These are phyloP conservation scores for Pterocarpus santalinus DNA, from an alignment of 306 rosid species.

Conservation along the genomic window DNA sequence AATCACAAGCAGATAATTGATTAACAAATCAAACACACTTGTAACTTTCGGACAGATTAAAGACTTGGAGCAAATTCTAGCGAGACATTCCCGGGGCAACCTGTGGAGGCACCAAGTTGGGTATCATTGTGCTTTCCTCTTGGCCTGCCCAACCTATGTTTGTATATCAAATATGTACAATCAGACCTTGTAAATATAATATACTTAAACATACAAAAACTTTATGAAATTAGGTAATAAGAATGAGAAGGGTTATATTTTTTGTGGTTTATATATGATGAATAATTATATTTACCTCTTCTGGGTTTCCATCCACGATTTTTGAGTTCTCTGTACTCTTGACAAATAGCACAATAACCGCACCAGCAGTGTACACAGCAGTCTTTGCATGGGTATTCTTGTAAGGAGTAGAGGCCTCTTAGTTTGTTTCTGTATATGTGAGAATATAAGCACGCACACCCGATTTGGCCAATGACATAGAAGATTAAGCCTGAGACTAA, in stretches of 20 bases:
- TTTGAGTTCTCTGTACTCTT: constrained; percentile 55
- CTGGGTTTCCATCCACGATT: constrained; percentile 51
- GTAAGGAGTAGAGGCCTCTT: constrained; percentile 43
- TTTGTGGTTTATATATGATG: too few relatives aligned
- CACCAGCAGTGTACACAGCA: constrained; percentile 48
- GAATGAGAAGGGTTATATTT: too few relatives aligned
- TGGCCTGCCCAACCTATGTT: constrained; percentile 48
- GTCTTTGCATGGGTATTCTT: constrained; percentile 49
- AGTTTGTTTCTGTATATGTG: constrained; percentile 46
- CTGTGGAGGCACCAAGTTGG: constrained; percentile 39
- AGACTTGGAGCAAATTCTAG: constrained; percentile 13
- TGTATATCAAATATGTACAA: background rate
- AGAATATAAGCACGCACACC: constrained; percentile 41
- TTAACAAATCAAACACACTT: background rate
- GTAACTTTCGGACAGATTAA: background rate
- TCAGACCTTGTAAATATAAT: too few relatives aligned
- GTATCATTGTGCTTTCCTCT: constrained; percentile 32
- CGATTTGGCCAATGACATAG: background rate
- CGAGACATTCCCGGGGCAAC: constrained; percentile 48
- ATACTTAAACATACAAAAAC: too few relatives aligned
- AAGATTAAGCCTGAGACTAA: constrained; percentile 18
- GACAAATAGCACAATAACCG: constrained; percentile 44
- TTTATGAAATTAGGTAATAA: too few relatives aligned
- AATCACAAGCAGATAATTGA: background rate
- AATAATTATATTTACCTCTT: constrained; percentile 10